Base-by-base conservation (phyloP, 371 early-diverging fungal genomes). In the Syncephalis plumigaleata region DNA sequence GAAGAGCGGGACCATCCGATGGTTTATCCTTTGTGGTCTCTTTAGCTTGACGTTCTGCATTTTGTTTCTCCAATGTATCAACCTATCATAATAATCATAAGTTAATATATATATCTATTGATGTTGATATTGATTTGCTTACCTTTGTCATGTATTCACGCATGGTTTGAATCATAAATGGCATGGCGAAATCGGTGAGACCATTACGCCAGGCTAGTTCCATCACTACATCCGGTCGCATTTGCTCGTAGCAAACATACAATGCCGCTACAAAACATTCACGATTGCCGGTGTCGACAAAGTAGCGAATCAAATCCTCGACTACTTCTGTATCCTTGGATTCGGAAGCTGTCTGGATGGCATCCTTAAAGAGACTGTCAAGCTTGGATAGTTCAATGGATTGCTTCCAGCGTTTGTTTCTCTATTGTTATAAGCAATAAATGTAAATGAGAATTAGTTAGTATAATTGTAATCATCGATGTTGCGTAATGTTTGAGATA, bases 331-430 rank as follows among this genome's bases (percentile, higher is more conserved):
- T 65, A 48, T 80, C 86, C 40, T 71, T 73, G 4, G 91, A 89
- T 53, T 80, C 84, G 4, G 85, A 82, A 13, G 93, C 98, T 1
- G 96, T 91, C 44, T 91, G 90, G 84, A 96, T 93, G 1, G 94
- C 92, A 59, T 97, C 98, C 71, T 87, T 89, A 75, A 80, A 95
- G 36, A 94, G 73, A 46, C 82, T 72, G 60, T 97, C 95, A 66
- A 90, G 81, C 72, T 94, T 93, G 23, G 91, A 93, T 47, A 97
- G 70, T 13, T 79, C 75, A 61, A 97, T 80, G 3, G 93, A 89
- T 64, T 94, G 88, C 61, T 79, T 74, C 92, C 93, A 97, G 52
- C 89, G 80, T 63, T 84, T 83, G 76, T 90, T 92, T 52, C 70
- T 77, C 73, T 77, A 45, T 38, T 16, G 7, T 21, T 24, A 37